Percentiles rank a stretch among this genome's conserved stretches.
Evolutionary conservation across 495 filamentous ascomycete species (phyloP).

Genomic region (Trichoderma asperelloides): DNA sequence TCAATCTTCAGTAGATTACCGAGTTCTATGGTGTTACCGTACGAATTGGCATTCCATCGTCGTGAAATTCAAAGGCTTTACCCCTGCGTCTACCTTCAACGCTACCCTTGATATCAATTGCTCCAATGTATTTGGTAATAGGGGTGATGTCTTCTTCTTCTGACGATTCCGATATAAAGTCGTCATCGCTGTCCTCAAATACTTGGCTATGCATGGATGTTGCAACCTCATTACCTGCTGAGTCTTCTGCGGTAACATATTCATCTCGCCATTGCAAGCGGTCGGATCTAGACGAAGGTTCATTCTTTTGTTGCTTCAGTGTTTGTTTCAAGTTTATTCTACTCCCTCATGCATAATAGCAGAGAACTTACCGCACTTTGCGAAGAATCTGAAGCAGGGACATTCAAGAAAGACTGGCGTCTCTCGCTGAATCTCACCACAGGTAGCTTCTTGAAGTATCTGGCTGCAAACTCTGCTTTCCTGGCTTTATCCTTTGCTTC

Average conservation of each 20-base stretch:
- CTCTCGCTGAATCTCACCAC: not conserved
- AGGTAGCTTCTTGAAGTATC: not conserved
- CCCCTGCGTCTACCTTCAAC: not conserved
- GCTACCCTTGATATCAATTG: not conserved
- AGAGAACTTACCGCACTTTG: not conserved
- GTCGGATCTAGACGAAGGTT: not conserved
- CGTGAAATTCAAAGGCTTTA: not conserved
- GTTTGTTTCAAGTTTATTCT: not conserved
- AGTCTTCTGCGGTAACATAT: not conserved
- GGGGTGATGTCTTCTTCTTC: not conserved
- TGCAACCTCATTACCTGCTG: not conserved
- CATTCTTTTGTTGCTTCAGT: not conserved
- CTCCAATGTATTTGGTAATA: not conserved
- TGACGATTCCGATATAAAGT: not conserved
- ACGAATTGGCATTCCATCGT: not conserved
- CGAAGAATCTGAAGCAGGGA: not conserved
- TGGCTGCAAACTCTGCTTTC: not conserved
- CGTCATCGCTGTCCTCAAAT: not conserved
- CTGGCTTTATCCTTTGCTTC: slow-evolving; percentile 1
- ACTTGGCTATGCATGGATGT: slow-evolving; percentile 3
- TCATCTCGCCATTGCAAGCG: not conserved
- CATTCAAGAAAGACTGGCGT: not conserved
- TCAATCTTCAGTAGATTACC: not conserved
- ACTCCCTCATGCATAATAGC: too few relatives aligned
- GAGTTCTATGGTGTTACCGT: not conserved